Evolutionary conservation across 352 stramenopile species (phyloP).

Genomic region (Pythium vanterpoolii): DNA sequence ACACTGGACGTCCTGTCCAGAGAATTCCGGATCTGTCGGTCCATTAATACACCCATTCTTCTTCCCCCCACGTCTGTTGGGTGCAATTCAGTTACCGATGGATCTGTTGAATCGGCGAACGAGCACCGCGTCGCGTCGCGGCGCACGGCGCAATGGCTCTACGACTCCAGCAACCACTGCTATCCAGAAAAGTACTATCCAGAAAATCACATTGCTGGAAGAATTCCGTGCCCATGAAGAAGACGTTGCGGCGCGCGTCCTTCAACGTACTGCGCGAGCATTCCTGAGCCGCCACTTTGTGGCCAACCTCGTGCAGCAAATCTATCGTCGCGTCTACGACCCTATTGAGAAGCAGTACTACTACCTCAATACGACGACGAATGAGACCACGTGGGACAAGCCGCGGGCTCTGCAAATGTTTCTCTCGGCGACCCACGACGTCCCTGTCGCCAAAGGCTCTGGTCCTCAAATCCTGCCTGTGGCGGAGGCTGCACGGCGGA

Average conservation of each 20-base stretch:
- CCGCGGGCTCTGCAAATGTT: constrained; percentile 45
- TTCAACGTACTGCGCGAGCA: constrained; percentile 39
- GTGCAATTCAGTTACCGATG: background rate
- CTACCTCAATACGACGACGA: constrained; percentile 67
- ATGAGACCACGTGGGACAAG: constrained; percentile 58
- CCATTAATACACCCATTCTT: constrained; percentile 9
- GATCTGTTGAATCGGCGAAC: constrained; percentile 12
- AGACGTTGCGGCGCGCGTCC: constrained; percentile 37
- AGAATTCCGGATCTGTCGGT: background rate
- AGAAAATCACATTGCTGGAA: constrained; percentile 34
- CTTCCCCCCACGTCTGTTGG: background rate
- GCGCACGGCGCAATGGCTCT: constrained; percentile 12
- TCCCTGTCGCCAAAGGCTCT: constrained; percentile 3
- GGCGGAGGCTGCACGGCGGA: constrained; percentile 38
- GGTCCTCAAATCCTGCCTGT: constrained; percentile 20
- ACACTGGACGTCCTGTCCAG: background rate
- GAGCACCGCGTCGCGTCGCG: constrained; percentile 7
- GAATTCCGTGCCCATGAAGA: constrained; percentile 65
- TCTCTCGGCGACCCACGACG: constrained; percentile 24
- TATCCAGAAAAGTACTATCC: background rate
- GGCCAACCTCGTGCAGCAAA: constrained; percentile 28
- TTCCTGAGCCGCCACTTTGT: constrained; percentile 45
- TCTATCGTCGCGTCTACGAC: constrained; percentile 67
- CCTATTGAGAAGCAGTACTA: constrained; percentile 54
- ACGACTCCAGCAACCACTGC: background rate